Evolutionary conservation across 495 filamentous ascomycete genomes (phyloP).

Genomic region (Penicillium paxilli): DNA sequence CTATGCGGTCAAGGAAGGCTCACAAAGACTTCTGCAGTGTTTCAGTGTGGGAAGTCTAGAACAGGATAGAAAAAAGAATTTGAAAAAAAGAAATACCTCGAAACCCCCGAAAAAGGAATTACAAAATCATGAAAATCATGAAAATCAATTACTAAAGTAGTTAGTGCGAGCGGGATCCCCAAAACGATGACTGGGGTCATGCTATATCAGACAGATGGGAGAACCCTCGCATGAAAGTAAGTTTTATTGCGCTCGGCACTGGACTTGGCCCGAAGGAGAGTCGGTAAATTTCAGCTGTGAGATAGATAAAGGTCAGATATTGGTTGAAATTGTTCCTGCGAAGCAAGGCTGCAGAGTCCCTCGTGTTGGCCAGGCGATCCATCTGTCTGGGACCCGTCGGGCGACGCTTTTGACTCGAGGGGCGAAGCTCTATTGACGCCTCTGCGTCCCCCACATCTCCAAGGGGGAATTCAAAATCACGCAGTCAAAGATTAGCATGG

Average conservation of each 20-base stretch:
- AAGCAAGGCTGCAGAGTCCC: slow-evolving; percentile 15
- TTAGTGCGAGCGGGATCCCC: slow-evolving; percentile 1
- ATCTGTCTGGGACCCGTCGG: neutral
- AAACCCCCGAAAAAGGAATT: slow-evolving; percentile 1
- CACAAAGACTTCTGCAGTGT: slow-evolving; percentile 3
- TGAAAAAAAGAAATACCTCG: neutral
- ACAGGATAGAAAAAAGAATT: neutral
- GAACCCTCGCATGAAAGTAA: slow-evolving; percentile 19
- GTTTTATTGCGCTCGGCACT: slow-evolving; percentile 10
- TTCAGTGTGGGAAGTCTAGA: neutral
- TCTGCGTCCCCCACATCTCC: slow-evolving; percentile 27
- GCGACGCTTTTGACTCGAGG: slow-evolving; percentile 13
- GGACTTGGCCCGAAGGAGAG: neutral
- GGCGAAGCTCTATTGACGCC: slow-evolving; percentile 19
- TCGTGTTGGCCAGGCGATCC: slow-evolving; percentile 20
- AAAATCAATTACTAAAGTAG: neutral
- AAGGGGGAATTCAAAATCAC: slow-evolving; percentile 19
- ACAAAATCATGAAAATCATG: neutral
- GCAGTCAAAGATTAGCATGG: neutral
- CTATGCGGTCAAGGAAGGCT: slow-evolving; percentile 25
- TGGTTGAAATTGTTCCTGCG: slow-evolving; percentile 15
- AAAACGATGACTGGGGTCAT: slow-evolving; percentile 4
- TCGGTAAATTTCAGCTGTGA: slow-evolving; percentile 4
- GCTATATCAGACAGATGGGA: slow-evolving; percentile 10
- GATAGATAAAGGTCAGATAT: neutral